Conservation (phyloP, 2,329 filamentous ascomycete species). For the Eurotiales sp. region DNA sequence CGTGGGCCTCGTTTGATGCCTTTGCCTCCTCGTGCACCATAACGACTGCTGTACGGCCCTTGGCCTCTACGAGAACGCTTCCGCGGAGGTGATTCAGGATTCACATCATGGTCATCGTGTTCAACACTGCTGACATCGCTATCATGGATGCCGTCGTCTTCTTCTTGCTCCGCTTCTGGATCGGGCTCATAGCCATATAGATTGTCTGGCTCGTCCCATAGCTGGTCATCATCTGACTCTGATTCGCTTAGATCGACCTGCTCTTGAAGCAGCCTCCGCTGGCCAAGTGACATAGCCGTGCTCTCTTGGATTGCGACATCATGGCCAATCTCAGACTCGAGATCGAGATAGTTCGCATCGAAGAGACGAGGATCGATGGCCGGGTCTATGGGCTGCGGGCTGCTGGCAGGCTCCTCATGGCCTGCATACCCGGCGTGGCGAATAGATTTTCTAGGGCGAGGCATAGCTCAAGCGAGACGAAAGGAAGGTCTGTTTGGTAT, state of each 20-base stretch:
- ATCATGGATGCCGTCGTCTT: conserved; percentile 11
- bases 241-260: conserved; percentile 8
- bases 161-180: conserved; percentile 1
- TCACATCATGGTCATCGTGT: conserved; percentile 18
- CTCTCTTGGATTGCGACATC: neutral
- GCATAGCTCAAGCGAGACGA: neutral
- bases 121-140: conserved; percentile 21
- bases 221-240: conserved; percentile 7
- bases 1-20: conserved; percentile 45
- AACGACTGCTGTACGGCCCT: conserved; percentile 34
- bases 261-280: conserved; percentile 12
- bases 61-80: conserved; percentile 29
- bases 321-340: neutral
- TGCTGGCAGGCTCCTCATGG: neutral
- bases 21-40: conserved; percentile 40
- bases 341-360: conserved; percentile 3
- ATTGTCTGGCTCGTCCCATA: neutral
- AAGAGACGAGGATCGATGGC: conserved; percentile 15
- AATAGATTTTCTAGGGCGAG: neutral
- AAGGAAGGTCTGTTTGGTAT: too few relatives aligned
- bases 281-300: conserved; percentile 7
- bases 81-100: conserved; percentile 21
- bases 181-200: conserved; percentile 16
- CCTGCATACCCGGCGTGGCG: neutral
- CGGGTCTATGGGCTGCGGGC: conserved; percentile 5